Evolutionary conservation across 2,329 filamentous ascomycete genomes (phyloP), one percentile per base, ranked within the genome.

Genomic region (Botrytis galanthina): DNA sequence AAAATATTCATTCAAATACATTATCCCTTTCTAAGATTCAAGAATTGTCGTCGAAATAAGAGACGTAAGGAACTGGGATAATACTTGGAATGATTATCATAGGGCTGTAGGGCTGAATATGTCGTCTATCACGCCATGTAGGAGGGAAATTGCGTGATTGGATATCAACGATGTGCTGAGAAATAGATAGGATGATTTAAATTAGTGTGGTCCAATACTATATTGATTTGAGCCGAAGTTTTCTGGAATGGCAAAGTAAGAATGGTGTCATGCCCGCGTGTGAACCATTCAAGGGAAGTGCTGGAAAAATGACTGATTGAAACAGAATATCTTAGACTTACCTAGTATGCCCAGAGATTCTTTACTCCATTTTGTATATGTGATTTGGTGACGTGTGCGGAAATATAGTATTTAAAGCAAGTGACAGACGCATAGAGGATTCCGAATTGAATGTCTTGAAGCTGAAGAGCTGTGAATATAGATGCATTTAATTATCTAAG

Each of bases 401-500:
- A 48, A 10, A 4, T 12, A 10, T n/a, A 4, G 26, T 51, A 51
- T 51, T 10, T n/a, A 51, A 51, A 51, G 26, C 22, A 51, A 26
- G 22, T 14, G 5, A 26, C 0, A 10, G 4, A 51, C 26, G 10
- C 10, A n/a, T n/a, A n/a, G 10, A n/a, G 2, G 0, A 6, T 14
- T 51, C 8, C 26, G 10, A 51, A 12, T 8, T 51, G 48, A 35
- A 35, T 35, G 35, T 35, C 35, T 35, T 35, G 4, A 35, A 35
- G 35, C 35, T 35, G 35, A 35, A 35, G 4, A 35, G 37, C 37
- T 2, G 37, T 0, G 48, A 14, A n/a, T 12, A 16, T 32, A 57
- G n/a, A 29, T 9, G 6, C 18, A 32, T n/a, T 2, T n/a, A n/a
- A n/a, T 16, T 0, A 2, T 14, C 0, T 7, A 0, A 54, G 1